Conservation (phyloP, 192 early-diverging fungal genomes). For the Lobosporangium transversale region DNA sequence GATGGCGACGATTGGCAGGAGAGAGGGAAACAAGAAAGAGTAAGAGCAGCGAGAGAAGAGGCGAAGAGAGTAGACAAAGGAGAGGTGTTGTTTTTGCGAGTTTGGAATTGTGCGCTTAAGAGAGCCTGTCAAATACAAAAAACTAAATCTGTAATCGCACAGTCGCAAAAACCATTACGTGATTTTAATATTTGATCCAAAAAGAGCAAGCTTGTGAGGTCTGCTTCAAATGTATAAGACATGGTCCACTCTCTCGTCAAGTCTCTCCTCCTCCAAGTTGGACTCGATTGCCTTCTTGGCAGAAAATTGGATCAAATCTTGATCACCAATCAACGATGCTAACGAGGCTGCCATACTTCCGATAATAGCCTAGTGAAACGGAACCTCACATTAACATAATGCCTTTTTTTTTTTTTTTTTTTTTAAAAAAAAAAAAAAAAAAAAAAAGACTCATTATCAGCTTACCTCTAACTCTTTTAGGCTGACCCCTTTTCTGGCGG, state of each 20-base stretch:
- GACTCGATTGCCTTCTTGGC: conserved; percentile 16
- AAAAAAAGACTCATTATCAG: not conserved
- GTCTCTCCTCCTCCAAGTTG: not conserved
- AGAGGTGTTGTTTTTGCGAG: not conserved
- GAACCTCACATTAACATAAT: too few species aligned
- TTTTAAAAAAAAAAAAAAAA: too few species aligned
- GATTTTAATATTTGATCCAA: too few species aligned
- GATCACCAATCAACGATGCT: not conserved
- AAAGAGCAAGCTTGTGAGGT: too few species aligned
- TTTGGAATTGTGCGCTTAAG: too few species aligned
- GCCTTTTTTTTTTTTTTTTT: too few species aligned
- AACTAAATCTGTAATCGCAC: too few species aligned
- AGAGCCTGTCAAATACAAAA: too few species aligned
- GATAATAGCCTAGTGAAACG: conserved; percentile 14
- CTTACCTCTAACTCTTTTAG: conserved; percentile 24
- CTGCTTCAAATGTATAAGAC: conserved; percentile 29
- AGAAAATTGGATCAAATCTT: conserved; percentile 7
- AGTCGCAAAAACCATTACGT: too few species aligned
- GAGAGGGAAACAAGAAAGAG: not conserved
- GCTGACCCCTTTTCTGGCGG: conserved; percentile 34
- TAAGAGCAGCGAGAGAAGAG: not conserved
- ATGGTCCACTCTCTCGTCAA: conserved; percentile 16
- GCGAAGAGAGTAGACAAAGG: not conserved
- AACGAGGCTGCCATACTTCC: conserved; percentile 19
- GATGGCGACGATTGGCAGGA: not conserved